A percentile compares a stretch with the other conserved stretches of the same genome.
Conservation (phyloP, 2,329 filamentous ascomycete species). For the Aspergillus flavus region DNA sequence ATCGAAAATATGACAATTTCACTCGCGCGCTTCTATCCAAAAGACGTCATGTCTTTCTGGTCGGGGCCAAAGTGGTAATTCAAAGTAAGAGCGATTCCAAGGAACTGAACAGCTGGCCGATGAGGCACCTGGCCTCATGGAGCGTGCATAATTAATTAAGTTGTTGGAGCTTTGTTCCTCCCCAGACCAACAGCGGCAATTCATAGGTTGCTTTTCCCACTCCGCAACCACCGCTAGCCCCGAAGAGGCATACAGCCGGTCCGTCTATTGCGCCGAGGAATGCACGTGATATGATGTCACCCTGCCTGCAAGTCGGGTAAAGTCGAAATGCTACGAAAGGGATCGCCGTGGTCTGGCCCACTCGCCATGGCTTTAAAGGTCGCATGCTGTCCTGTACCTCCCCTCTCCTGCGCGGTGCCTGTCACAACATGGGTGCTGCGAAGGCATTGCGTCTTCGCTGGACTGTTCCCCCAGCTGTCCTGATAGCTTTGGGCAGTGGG, state of each 20-base stretch:
- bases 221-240: conserved; percentile 26
- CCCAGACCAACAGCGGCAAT: conserved; percentile 8
- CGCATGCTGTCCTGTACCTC: conserved; percentile 26
- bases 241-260: conserved; percentile 16
- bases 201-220: conserved; percentile 4
- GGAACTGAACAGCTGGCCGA: conserved; percentile 12
- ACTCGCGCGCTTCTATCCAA: neutral
- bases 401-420: conserved; percentile 24
- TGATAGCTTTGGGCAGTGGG: conserved; percentile 31
- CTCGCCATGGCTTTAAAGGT: conserved; percentile 12
- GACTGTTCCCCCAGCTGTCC: conserved; percentile 38
- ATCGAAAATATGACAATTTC: conserved; percentile 2
- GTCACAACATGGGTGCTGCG: conserved; percentile 37
- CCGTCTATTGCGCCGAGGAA: conserved; percentile 19
- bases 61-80: neutral
- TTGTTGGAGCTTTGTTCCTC: conserved; percentile 3
- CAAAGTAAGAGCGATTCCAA: neutral
- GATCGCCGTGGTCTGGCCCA: conserved; percentile 22
- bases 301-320: conserved; percentile 7
- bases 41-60: conserved; percentile 2
- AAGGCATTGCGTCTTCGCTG: conserved; percentile 37
- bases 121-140: conserved; percentile 29
- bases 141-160: conserved; percentile 7
- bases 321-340: neutral
- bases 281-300: conserved; percentile 36